These are phyloP conservation scores for Tolypocladium sp. DNA, from an alignment of 2,329 filamentous ascomycete species.

Conservation along the genomic window DNA sequence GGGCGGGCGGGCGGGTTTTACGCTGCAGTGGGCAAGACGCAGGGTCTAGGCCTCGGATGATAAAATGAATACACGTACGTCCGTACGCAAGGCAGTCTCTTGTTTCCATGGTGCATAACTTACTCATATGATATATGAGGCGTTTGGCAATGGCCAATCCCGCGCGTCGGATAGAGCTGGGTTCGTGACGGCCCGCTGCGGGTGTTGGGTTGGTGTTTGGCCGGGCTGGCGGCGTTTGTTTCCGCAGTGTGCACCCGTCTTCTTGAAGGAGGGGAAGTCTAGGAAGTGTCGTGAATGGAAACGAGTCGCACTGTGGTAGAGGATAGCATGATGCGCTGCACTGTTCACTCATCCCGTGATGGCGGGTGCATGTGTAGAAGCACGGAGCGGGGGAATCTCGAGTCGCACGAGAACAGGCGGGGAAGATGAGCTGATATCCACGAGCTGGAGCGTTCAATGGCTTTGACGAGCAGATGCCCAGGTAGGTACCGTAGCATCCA, in stretches of 20 bases:
- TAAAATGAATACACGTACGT: not conserved
- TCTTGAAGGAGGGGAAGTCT: not conserved
- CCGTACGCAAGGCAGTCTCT: not conserved
- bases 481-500: too few relatives aligned
- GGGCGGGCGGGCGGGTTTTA: not conserved
- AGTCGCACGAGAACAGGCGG: not conserved
- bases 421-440: not conserved
- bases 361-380: not conserved
- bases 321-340: not conserved
- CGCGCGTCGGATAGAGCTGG: too few relatives aligned
- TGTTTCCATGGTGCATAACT: not conserved
- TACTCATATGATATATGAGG: not conserved
- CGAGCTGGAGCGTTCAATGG: too few relatives aligned
- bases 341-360: not conserved
- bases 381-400: not conserved
- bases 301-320: not conserved
- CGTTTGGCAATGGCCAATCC: too few relatives aligned
- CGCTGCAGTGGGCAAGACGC: not conserved
- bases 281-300: not conserved
- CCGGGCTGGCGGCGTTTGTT: not conserved
- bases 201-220: too few relatives aligned
- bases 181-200: too few relatives aligned
- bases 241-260: not conserved
- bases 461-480: too few relatives aligned
- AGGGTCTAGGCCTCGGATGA: not conserved